Evolutionary conservation across 2,329 filamentous ascomycete species (phyloP).

Genomic region (Trichoderma atroviride): DNA sequence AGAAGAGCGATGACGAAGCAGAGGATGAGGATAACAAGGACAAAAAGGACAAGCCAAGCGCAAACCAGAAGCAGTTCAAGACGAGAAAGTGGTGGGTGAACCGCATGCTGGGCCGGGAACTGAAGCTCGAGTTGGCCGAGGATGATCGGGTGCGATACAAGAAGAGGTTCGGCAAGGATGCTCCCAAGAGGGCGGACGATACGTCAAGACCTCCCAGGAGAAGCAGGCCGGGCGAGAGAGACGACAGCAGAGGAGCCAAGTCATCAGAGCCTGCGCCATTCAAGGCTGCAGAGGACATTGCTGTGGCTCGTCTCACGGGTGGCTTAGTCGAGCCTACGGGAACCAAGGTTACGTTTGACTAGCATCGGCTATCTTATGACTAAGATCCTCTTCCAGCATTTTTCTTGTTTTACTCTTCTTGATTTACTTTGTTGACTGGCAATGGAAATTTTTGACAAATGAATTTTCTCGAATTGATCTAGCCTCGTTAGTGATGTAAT

Average conservation of each 20-base stretch:
- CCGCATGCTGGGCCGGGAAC: conserved; percentile 72
- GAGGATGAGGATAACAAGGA: conserved; percentile 45
- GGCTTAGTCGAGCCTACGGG: conserved; percentile 78
- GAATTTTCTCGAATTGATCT: neutral
- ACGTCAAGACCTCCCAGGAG: conserved; percentile 37
- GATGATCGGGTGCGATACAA: conserved; percentile 87
- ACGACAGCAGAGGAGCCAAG: conserved; percentile 29
- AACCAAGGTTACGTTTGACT: conserved; percentile 82
- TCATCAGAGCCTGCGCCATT: conserved; percentile 38
- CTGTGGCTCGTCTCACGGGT: conserved; percentile 69
- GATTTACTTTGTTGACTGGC: neutral
- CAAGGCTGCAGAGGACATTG: conserved; percentile 51
- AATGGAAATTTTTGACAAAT: neutral
- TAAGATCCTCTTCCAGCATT: conserved; percentile 25
- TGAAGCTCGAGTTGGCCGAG: conserved; percentile 92
- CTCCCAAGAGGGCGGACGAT: conserved; percentile 44
- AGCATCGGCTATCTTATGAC: conserved; percentile 32
- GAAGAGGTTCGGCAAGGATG: conserved; percentile 85
- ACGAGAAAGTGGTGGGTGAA: conserved; percentile 83
- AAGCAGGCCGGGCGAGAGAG: conserved; percentile 40
- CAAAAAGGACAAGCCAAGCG: conserved; percentile 44
- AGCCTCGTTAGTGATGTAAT: neutral
- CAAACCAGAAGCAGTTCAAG: conserved; percentile 55
- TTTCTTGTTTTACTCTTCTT: neutral
- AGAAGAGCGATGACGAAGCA: conserved; percentile 43